Conservation (phyloP, 2,329 filamentous ascomycete genomes). For the Verticillium zaregamsianum region DNA sequence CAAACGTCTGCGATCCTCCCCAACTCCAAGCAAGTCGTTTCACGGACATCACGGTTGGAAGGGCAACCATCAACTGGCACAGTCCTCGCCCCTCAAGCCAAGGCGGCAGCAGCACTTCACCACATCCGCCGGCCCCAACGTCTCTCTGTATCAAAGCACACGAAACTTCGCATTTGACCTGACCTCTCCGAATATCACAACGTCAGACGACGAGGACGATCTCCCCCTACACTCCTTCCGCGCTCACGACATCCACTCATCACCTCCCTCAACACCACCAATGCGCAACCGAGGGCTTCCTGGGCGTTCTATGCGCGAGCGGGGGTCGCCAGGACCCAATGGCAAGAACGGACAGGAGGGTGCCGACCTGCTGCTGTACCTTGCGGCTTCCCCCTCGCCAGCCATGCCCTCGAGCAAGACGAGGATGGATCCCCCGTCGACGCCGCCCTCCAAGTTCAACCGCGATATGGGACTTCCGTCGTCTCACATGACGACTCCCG, state of each 20-base stretch:
- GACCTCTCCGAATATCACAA: conserved; percentile 55
- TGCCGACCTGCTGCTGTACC: conserved; percentile 74
- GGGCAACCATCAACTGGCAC: conserved; percentile 67
- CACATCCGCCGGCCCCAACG: conserved; percentile 63
- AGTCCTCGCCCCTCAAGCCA: conserved; percentile 83
- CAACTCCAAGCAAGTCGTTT: conserved; percentile 49
- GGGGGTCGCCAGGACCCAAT: conserved; percentile 40
- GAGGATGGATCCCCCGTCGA: conserved; percentile 66
- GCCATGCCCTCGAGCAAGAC: conserved; percentile 54
- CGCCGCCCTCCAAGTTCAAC: conserved; percentile 65
- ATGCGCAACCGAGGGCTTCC: conserved; percentile 50
- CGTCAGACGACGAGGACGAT: conserved; percentile 75
- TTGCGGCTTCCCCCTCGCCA: conserved; percentile 87
- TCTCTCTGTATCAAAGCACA: conserved; percentile 74
- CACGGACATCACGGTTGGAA: conserved; percentile 59
- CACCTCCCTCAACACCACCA: conserved; percentile 80
- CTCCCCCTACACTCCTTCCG: conserved; percentile 74
- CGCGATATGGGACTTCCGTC: conserved; percentile 66
- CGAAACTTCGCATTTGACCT: conserved; percentile 64
- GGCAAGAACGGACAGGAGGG: conserved; percentile 69
- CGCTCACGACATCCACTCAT: conserved; percentile 62
- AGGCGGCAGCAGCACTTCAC: conserved; percentile 72
- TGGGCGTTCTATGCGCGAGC: conserved; percentile 45
- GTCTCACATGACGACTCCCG: conserved; percentile 86
- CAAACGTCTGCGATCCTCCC: conserved; percentile 68